Percentiles rank a stretch among this genome's conserved stretches.
These are phyloP conservation scores for Groenewaldozyma sp. DNA, from an alignment of 1,139 yeast species.

Conservation along the genomic window DNA sequence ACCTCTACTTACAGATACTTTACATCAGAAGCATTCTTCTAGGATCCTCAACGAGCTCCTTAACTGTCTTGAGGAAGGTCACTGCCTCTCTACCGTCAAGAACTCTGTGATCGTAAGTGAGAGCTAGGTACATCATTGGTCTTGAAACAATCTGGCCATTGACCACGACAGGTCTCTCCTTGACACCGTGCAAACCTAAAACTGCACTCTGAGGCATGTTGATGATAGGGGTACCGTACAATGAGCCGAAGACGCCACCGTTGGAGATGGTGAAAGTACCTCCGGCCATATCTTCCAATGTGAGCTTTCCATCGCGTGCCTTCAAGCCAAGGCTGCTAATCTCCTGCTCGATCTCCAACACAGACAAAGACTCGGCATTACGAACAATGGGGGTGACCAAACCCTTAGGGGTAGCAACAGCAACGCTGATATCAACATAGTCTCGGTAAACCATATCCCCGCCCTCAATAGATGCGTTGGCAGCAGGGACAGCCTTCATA, in stretches of 20 bases:
- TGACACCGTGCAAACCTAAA: slow-evolving; percentile 93
- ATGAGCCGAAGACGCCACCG: slow-evolving; percentile 98
- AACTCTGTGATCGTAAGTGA: slow-evolving; percentile 96
- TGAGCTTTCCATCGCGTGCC: slow-evolving; percentile 95
- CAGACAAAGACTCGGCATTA: slow-evolving; percentile 87
- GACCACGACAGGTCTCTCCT: slow-evolving; percentile 95
- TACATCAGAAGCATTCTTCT: slow-evolving; percentile 87
- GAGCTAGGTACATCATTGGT: slow-evolving; percentile 99
- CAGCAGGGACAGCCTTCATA: slow-evolving; percentile 90
- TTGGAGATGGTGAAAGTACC: slow-evolving; percentile 98
- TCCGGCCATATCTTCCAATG: slow-evolving; percentile 98
- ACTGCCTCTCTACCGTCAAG: slow-evolving; percentile 99
- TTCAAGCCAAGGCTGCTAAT: slow-evolving; percentile 73
- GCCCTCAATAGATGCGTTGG: slow-evolving; percentile 85
- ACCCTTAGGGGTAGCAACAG: slow-evolving; percentile 99
- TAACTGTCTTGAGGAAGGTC: slow-evolving; percentile 87
- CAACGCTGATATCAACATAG: slow-evolving; percentile 90
- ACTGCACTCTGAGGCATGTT: slow-evolving; percentile 98
- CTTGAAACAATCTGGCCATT: slow-evolving; percentile 93
- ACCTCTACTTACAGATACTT: background rate
- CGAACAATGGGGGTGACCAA: slow-evolving; percentile 96
- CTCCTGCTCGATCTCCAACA: slow-evolving; percentile 85
- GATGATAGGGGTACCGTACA: slow-evolving; percentile 97
- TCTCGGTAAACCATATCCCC: slow-evolving; percentile 93
- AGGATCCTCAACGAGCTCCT: slow-evolving; percentile 98